phyloP scores from a whole-genome alignment of 192 early-diverging fungal genomes.

The Podila horticola region DNA sequence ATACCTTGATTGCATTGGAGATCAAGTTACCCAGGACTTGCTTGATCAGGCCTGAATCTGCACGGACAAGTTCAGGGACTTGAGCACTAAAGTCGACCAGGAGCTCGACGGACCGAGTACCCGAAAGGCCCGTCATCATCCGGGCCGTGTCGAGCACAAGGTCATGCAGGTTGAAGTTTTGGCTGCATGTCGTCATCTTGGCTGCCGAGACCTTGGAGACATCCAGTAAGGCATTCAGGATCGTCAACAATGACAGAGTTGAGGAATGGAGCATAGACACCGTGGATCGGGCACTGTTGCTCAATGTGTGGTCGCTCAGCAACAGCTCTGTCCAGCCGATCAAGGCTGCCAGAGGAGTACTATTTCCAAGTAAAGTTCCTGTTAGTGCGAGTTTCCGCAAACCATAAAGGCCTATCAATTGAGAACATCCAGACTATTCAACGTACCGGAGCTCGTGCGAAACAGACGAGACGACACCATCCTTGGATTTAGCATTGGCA shows the following conservation, averaged over 20 bases:
- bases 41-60: conserved; percentile 46
- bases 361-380: not conserved
- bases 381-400: not conserved
- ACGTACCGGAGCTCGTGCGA: conserved; percentile 47
- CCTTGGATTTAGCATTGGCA: conserved; percentile 51
- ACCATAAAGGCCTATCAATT: not conserved
- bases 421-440: not conserved
- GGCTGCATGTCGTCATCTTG: conserved; percentile 48
- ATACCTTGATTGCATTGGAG: conserved; percentile 55
- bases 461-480: conserved; percentile 48
- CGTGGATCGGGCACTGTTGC: conserved; percentile 38
- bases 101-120: conserved; percentile 47
- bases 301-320: conserved; percentile 48
- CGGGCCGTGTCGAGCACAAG: conserved; percentile 44
- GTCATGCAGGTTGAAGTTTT: conserved; percentile 52
- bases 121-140: conserved; percentile 52
- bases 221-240: conserved; percentile 44
- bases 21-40: conserved; percentile 47
- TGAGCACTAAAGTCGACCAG: conserved; percentile 46
- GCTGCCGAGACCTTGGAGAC: conserved; percentile 52
- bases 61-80: conserved; percentile 49
- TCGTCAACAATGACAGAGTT: conserved; percentile 39
- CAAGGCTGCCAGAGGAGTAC: conserved; percentile 47
- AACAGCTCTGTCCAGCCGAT: conserved; percentile 51
- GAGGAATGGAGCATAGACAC: conserved; percentile 50